Conservation (phyloP, 257 asterid species). For the Capsicum pubescens region DNA sequence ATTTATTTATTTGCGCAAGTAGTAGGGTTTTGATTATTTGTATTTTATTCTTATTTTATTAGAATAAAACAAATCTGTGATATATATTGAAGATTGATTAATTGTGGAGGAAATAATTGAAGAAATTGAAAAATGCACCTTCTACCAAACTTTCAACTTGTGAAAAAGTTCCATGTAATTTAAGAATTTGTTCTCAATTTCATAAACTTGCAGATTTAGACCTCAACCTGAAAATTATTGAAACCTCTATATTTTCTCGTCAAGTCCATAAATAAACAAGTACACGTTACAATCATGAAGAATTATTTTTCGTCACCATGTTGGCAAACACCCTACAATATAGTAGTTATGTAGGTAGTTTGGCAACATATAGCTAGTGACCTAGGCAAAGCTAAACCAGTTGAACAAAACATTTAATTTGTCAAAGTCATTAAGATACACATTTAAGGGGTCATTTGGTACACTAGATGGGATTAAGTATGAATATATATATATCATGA, state of each 20-base stretch:
- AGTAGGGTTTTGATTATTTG: background rate
- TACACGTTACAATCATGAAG: background rate
- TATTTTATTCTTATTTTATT: too few species aligned
- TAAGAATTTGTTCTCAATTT: background rate
- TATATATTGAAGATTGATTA: too few species aligned
- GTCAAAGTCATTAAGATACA: too few species aligned
- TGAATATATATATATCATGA: too few species aligned
- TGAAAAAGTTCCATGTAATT: background rate
- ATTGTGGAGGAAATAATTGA: too few species aligned
- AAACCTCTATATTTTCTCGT: background rate
- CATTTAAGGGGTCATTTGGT: too few species aligned
- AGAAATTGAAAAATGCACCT: too few species aligned
- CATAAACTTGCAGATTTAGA: background rate
- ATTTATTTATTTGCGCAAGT: background rate
- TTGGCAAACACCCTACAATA: background rate
- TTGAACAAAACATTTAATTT: too few species aligned
- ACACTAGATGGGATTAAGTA: too few species aligned
- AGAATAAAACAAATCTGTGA: too few species aligned
- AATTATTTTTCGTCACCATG: background rate
- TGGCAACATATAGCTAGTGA: background rate
- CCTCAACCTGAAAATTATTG: background rate
- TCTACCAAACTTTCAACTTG: background rate
- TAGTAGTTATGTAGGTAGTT: background rate
- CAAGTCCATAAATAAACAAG: background rate
- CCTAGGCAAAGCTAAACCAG: background rate